Conservation (phyloP, 345 rosid species). For the Citrus reticulata region DNA sequence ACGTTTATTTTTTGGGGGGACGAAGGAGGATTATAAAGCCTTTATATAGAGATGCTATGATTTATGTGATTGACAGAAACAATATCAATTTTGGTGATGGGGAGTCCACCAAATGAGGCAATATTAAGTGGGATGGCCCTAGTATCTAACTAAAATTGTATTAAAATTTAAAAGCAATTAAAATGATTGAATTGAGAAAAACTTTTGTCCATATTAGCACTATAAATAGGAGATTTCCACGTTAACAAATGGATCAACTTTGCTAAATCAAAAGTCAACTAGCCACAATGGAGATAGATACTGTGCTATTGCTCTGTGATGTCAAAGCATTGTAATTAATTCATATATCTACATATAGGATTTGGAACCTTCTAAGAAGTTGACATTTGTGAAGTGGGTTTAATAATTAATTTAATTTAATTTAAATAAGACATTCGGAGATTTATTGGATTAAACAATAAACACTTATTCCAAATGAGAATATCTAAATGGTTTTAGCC, state of each 20-base stretch:
- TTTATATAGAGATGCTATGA: conserved; percentile 1
- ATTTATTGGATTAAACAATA: not conserved
- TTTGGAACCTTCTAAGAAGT: not conserved
- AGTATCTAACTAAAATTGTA: not conserved
- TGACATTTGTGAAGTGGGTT: not conserved
- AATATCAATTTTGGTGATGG: conserved; percentile 3
- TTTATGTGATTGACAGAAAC: not conserved
- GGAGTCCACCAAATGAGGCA: conserved; percentile 34
- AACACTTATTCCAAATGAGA: not conserved
- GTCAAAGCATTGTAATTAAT: conserved; percentile 8
- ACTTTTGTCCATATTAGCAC: conserved; percentile 8
- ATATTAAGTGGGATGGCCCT: conserved; percentile 29
- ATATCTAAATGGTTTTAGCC: not conserved
- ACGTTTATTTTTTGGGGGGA: not conserved
- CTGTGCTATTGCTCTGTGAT: conserved; percentile 13
- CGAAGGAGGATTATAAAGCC: not conserved
- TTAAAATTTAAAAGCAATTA: not conserved
- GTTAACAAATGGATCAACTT: conserved; percentile 6
- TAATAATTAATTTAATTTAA: not conserved
- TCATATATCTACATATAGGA: not conserved
- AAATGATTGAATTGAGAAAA: conserved; percentile 14
- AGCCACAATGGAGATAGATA: not conserved
- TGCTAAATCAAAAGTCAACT: conserved; percentile 15
- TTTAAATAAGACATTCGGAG: not conserved
- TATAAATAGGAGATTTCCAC: conserved; percentile 26